phyloP scores from a whole-genome alignment of 2,329 filamentous ascomycete species.

The Metarhizium brunneum region DNA sequence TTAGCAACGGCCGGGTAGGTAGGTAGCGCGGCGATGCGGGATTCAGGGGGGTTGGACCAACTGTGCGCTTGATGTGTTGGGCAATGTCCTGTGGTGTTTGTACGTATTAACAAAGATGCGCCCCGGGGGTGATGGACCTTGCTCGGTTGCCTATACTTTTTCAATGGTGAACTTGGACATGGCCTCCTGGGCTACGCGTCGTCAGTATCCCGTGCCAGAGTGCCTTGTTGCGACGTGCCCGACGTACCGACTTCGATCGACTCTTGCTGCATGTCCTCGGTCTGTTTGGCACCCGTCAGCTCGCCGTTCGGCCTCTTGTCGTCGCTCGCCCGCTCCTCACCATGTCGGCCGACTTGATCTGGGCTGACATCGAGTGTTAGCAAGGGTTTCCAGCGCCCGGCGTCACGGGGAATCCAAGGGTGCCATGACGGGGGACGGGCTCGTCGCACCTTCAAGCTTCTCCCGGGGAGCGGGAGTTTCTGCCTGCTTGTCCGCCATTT shows the following conservation, averaged over 20 bases:
- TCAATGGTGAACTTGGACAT: slow-evolving; percentile 55
- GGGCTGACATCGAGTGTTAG: slow-evolving; percentile 47
- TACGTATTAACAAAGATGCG: slow-evolving; percentile 8
- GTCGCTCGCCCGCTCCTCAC: slow-evolving; percentile 37
- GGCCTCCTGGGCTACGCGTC: slow-evolving; percentile 45
- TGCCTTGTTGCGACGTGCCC: background rate
- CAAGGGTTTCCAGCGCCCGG: background rate
- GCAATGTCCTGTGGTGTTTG: slow-evolving; percentile 65
- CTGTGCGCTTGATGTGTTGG: slow-evolving; percentile 90
- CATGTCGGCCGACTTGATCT: slow-evolving; percentile 98
- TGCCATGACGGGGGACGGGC: background rate
- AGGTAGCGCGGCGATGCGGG: background rate
- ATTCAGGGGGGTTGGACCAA: slow-evolving; percentile 28
- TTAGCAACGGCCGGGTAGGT: background rate
- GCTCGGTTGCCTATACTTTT: slow-evolving; percentile 33
- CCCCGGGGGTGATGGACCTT: background rate
- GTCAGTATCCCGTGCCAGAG: slow-evolving; percentile 14
- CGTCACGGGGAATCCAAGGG: too few species aligned
- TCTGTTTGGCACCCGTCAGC: slow-evolving; percentile 45
- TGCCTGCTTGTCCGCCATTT: slow-evolving; percentile 31
- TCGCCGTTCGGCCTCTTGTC: background rate
- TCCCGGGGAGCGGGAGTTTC: slow-evolving; percentile 48
- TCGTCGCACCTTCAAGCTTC: slow-evolving; percentile 62
- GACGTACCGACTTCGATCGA: slow-evolving; percentile 87
- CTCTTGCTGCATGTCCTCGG: slow-evolving; percentile 94